phyloP scores from a whole-genome alignment of 495 filamentous ascomycete species.

The Penicillium paradoxum region DNA sequence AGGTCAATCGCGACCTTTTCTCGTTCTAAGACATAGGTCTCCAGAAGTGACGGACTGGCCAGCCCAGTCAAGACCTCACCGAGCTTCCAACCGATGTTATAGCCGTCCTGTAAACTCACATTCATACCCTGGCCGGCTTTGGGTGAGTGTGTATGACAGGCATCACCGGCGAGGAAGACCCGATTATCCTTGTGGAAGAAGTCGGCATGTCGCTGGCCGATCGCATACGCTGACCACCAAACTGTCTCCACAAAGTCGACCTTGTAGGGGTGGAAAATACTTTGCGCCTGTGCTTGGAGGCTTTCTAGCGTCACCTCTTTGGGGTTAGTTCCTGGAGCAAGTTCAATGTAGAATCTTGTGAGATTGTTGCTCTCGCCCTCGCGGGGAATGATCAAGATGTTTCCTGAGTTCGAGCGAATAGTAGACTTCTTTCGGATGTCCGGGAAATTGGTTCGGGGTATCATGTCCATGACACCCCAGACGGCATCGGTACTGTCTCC shows the following conservation, averaged over 20 bases:
- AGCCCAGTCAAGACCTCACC: slow-evolving; percentile 56
- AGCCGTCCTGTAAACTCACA: slow-evolving; percentile 46
- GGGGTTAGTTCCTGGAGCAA: slow-evolving; percentile 48
- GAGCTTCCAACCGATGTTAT: slow-evolving; percentile 80
- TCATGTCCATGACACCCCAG: slow-evolving; percentile 83
- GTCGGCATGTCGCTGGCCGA: slow-evolving; percentile 55
- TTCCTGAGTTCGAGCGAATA: slow-evolving; percentile 53
- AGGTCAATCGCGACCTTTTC: slow-evolving; percentile 63
- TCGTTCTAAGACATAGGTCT: slow-evolving; percentile 67
- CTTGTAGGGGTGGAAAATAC: slow-evolving; percentile 53
- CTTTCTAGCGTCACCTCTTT: slow-evolving; percentile 44
- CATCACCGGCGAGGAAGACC: slow-evolving; percentile 56
- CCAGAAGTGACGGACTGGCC: slow-evolving; percentile 50
- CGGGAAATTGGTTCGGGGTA: slow-evolving; percentile 71
- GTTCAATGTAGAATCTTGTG: slow-evolving; percentile 67
- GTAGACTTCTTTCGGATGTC: slow-evolving; percentile 74
- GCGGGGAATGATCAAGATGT: slow-evolving; percentile 67
- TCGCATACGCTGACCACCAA: slow-evolving; percentile 59
- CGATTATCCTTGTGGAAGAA: slow-evolving; percentile 49
- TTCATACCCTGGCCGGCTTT: slow-evolving; percentile 58
- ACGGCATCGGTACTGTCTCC: slow-evolving; percentile 71
- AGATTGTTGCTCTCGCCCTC: slow-evolving; percentile 58
- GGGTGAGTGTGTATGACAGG: slow-evolving; percentile 58
- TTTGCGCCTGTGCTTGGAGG: slow-evolving; percentile 53
- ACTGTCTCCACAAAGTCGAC: slow-evolving; percentile 48